These are phyloP conservation scores for Buxus sempervirens DNA, from an alignment of 164 flowering plant genomes.

Conservation along the genomic window DNA sequence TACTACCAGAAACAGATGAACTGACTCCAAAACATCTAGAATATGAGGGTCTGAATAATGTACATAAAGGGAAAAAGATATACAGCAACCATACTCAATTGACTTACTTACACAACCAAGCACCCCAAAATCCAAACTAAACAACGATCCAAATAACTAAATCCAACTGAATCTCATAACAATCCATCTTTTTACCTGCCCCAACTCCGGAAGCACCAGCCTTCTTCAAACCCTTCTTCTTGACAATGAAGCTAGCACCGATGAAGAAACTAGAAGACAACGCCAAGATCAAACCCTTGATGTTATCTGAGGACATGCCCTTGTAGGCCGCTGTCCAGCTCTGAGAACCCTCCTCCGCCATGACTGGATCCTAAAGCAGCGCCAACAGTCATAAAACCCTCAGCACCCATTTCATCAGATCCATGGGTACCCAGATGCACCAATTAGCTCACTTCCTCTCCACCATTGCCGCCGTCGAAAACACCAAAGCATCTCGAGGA, in stretches of 20 bases:
- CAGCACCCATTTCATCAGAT: conserved; percentile 12
- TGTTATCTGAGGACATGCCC: conserved; percentile 77
- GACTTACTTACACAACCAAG: too few relatives aligned
- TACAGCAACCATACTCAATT: too few relatives aligned
- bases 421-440: conserved; percentile 9
- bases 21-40: too few relatives aligned
- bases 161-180: neutral
- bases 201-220: too few relatives aligned
- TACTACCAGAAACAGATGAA: too few relatives aligned
- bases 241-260: conserved; percentile 78
- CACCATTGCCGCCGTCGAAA: neutral
- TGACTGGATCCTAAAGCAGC: conserved; percentile 16
- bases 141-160: neutral
- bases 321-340: conserved; percentile 45
- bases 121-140: too few relatives aligned
- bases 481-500: neutral
- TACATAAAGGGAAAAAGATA: too few relatives aligned
- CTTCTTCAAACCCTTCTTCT: conserved; percentile 81
- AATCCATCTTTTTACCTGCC: conserved; percentile 45
- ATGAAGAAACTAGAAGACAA: conserved; percentile 69
- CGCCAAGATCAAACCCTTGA: conserved; percentile 68
- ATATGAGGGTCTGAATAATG: too few relatives aligned
- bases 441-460: neutral
- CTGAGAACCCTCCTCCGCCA: conserved; percentile 17
- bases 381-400: conserved; percentile 9